These are phyloP conservation scores for Cryptococcus sp. DNA, from an alignment of 1,284 basidiomycete genomes.

Conservation along the genomic window DNA sequence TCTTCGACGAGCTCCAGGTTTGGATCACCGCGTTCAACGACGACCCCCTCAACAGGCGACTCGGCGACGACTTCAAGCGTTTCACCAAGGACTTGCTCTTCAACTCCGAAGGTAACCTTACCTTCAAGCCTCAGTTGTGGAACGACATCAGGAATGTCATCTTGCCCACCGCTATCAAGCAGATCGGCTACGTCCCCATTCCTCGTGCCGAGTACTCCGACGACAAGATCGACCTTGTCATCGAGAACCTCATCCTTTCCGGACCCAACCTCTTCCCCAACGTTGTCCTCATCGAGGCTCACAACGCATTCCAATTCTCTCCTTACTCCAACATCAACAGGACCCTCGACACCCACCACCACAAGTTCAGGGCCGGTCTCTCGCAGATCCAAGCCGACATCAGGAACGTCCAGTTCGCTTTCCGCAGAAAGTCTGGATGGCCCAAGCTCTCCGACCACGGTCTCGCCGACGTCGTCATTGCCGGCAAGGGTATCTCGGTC, in stretches of 20 bases:
- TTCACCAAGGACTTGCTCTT: conserved; percentile 81
- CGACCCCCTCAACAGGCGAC: conserved; percentile 78
- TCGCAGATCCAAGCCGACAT: conserved; percentile 86
- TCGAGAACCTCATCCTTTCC: conserved; percentile 89
- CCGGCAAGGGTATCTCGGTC: conserved; percentile 63
- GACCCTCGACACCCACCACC: conserved; percentile 57
- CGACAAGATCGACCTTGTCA: conserved; percentile 78
- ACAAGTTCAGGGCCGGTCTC: conserved; percentile 71
- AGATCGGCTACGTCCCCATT: conserved; percentile 80
- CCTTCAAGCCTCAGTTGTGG: conserved; percentile 90
- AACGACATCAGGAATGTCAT: conserved; percentile 78
- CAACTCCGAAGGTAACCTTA: conserved; percentile 72
- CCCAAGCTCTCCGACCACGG: conserved; percentile 79
- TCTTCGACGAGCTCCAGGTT: conserved; percentile 68
- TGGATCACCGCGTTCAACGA: conserved; percentile 84
- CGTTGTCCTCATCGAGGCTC: conserved; percentile 74
- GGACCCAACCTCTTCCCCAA: conserved; percentile 65
- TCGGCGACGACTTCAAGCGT: conserved; percentile 79
- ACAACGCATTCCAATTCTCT: conserved; percentile 80
- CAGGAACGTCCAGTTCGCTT: conserved; percentile 77
- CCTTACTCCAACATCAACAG: conserved; percentile 65
- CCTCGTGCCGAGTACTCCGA: conserved; percentile 91
- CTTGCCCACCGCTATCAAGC: conserved; percentile 74
- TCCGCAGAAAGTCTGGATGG: conserved; percentile 55
- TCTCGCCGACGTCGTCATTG: conserved; percentile 84